Conservation (phyloP, 2,329 filamentous ascomycete genomes). For the Cladobotryum protrusum region DNA sequence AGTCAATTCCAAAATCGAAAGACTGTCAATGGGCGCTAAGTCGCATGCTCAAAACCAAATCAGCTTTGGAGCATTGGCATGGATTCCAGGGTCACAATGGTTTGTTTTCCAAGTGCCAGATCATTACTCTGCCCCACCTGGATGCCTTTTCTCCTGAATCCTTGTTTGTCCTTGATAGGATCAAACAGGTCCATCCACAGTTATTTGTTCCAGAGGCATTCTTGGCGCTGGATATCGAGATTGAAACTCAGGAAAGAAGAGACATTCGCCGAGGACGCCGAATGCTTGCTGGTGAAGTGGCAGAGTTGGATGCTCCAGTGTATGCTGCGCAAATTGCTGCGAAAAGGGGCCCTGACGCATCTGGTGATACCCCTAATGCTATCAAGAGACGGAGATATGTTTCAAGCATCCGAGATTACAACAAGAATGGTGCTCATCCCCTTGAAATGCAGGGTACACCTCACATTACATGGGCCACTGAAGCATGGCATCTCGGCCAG, state of each 20-base stretch:
- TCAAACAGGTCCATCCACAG: constrained; percentile 41
- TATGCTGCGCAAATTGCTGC: constrained; percentile 37
- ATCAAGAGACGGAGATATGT: constrained; percentile 12
- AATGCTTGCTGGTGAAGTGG: constrained; percentile 37
- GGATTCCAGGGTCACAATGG: constrained; percentile 37
- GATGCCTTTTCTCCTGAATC: constrained; percentile 38
- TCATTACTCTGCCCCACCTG: constrained; percentile 37
- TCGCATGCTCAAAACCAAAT: constrained; percentile 30
- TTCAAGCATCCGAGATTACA: neutral
- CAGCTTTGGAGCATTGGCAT: constrained; percentile 36
- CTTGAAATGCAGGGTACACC: neutral
- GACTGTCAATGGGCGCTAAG: constrained; percentile 34
- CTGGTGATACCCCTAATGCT: constrained; percentile 16
- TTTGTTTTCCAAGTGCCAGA: constrained; percentile 36
- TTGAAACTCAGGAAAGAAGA: constrained; percentile 12
- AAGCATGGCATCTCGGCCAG: neutral
- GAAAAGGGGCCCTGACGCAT: constrained; percentile 23
- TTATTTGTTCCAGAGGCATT: constrained; percentile 23
- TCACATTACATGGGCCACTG: constrained; percentile 2
- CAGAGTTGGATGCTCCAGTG: constrained; percentile 45
- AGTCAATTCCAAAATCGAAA: constrained; percentile 35
- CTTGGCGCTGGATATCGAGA: neutral
- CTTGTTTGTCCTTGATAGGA: constrained; percentile 37
- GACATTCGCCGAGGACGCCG: constrained; percentile 27
- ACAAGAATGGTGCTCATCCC: neutral